These are phyloP conservation scores for Trichosporon sp. DNA, from an alignment of 1,284 basidiomycete genomes.

Conservation along the genomic window DNA sequence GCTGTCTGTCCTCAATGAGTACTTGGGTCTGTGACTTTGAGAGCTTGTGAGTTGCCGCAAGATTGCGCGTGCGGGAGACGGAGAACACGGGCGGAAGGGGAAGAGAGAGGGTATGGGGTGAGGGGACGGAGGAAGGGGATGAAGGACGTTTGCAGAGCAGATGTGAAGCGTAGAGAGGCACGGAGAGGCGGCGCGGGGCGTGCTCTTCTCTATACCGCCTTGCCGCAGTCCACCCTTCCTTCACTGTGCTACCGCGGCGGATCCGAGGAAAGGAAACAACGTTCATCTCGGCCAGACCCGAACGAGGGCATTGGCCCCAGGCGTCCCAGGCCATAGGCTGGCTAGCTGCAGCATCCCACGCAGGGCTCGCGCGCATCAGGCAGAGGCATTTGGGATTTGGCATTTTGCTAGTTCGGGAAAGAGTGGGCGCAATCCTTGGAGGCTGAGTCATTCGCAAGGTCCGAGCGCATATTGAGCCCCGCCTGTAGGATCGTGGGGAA, in stretches of 20 bases:
- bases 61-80: too few relatives aligned
- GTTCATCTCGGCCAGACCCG: neutral
- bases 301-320: neutral
- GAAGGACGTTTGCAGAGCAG: too few relatives aligned
- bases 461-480: constrained; percentile 2
- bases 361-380: neutral
- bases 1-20: too few relatives aligned
- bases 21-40: too few relatives aligned
- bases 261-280: neutral
- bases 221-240: neutral
- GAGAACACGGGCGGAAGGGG: too few relatives aligned
- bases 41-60: too few relatives aligned
- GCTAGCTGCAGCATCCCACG: neutral
- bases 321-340: neutral
- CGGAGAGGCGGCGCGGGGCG: too few relatives aligned
- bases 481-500: neutral
- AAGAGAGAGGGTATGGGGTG: too few relatives aligned
- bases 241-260: neutral
- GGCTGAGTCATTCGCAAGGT: constrained; percentile 2
- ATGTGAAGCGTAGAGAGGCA: too few relatives aligned
- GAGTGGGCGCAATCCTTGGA: neutral
- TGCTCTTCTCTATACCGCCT: neutral
- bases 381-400: too few relatives aligned
- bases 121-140: too few relatives aligned
- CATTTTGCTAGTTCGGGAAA: neutral